These are phyloP conservation scores for Chlamydomonas sp. DNA, from an alignment of 139 green algal genomes.

Conservation along the genomic window DNA sequence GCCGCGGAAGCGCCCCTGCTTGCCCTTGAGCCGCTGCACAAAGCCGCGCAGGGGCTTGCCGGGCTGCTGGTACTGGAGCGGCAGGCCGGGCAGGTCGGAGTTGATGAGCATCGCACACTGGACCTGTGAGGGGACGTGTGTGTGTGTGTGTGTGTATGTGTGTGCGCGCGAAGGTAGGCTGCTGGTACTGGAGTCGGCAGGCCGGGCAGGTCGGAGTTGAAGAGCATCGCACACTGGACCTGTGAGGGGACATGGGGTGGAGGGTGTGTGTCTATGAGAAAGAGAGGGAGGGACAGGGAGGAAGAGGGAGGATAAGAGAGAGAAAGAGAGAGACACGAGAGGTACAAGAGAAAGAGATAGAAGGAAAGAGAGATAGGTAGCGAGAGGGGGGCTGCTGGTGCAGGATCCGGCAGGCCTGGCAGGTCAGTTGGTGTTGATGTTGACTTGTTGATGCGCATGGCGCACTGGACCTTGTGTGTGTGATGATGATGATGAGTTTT, in stretches of 20 bases:
- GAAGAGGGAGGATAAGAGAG: too few relatives aligned
- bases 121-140: constrained; percentile 30
- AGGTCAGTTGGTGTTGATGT: too few relatives aligned
- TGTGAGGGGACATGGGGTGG: constrained; percentile 15
- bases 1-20: constrained; percentile 93
- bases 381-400: constrained; percentile 62
- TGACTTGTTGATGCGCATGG: constrained; percentile 94
- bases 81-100: constrained; percentile 84
- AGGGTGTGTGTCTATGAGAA: neutral
- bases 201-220: constrained; percentile 93
- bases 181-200: constrained; percentile 64
- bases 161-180: too few relatives aligned
- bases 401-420: constrained; percentile 68
- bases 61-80: constrained; percentile 51
- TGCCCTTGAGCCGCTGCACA: constrained; percentile 98
- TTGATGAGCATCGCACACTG: constrained; percentile 89
- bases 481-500: too few relatives aligned
- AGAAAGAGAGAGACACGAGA: too few relatives aligned
- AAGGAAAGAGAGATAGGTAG: too few relatives aligned
- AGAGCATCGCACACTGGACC: constrained; percentile 73
- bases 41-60: constrained; percentile 84
- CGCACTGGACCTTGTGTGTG: constrained; percentile 63
- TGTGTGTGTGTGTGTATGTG: constrained; percentile 4
- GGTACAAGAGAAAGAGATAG: too few relatives aligned
- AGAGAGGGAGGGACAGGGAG: too few relatives aligned